These are phyloP conservation scores for Incumbomyces delicatus DNA, from an alignment of 2,329 filamentous ascomycete genomes.

Conservation along the genomic window DNA sequence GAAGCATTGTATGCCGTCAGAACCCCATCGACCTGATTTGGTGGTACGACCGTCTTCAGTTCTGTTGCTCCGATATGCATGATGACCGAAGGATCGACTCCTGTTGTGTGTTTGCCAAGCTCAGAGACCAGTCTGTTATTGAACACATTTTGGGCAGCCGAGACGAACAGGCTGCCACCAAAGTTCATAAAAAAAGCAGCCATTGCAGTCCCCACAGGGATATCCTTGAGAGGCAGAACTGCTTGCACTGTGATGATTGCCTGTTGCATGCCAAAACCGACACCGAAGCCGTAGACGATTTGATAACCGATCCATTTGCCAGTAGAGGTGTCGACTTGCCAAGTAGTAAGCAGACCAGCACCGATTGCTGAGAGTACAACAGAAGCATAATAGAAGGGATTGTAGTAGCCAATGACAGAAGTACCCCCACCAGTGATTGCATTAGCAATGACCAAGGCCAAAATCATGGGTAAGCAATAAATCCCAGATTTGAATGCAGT, in stretches of 20 bases:
- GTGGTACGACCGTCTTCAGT: conserved; percentile 24
- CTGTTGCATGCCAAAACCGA: conserved; percentile 31
- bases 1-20: conserved; percentile 29
- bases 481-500: conserved; percentile 38
- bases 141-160: conserved; percentile 44
- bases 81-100: conserved; percentile 22
- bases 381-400: conserved; percentile 30
- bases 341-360: conserved; percentile 32
- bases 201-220: conserved; percentile 33
- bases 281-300: conserved; percentile 27
- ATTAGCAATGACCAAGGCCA: conserved; percentile 28
- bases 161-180: conserved; percentile 42
- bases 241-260: conserved; percentile 34
- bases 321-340: conserved; percentile 25
- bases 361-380: conserved; percentile 30
- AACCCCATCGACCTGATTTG: conserved; percentile 23
- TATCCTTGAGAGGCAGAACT: conserved; percentile 24
- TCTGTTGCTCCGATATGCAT: conserved; percentile 30
- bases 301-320: conserved; percentile 33
- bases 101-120: conserved; percentile 26
- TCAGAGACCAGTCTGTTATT: conserved; percentile 40
- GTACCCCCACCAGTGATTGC: conserved; percentile 26
- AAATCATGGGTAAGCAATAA: conserved; percentile 31
- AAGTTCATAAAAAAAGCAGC: conserved; percentile 33
- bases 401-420: conserved; percentile 30